Conservation (phyloP, 768 basidiomycete genomes). For the Termitomyces sp. region DNA sequence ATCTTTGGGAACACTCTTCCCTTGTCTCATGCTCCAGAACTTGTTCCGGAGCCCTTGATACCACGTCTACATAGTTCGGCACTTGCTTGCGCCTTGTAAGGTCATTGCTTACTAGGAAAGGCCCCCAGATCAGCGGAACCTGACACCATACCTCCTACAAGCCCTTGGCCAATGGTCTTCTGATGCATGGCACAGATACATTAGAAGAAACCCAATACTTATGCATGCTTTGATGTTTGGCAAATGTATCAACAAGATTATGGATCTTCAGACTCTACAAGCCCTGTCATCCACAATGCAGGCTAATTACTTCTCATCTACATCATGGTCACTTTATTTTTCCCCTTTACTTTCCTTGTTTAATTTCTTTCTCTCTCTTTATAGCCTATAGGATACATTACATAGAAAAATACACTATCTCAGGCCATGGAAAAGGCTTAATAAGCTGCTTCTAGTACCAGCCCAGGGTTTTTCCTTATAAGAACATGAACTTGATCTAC, state of each 20-base stretch:
- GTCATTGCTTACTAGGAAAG: too few species aligned
- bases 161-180: conserved; percentile 30
- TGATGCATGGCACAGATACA: conserved; percentile 18
- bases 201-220: conserved; percentile 11
- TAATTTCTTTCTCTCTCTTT: not conserved
- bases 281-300: too few species aligned
- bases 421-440: not conserved
- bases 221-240: not conserved
- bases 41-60: too few species aligned
- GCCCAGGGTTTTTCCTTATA: too few species aligned
- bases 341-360: not conserved
- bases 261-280: too few species aligned
- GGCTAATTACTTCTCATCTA: too few species aligned
- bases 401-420: not conserved
- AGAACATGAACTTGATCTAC: too few species aligned
- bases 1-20: too few species aligned
- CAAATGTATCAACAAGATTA: not conserved
- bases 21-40: too few species aligned
- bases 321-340: not conserved
- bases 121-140: too few species aligned
- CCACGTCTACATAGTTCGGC: too few species aligned
- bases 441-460: not conserved
- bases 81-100: too few species aligned
- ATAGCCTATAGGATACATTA: not conserved
- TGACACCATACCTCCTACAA: conserved; percentile 25